These are phyloP conservation scores for Colletotrichum musae DNA, from an alignment of 2,329 filamentous ascomycete species.

Conservation along the genomic window DNA sequence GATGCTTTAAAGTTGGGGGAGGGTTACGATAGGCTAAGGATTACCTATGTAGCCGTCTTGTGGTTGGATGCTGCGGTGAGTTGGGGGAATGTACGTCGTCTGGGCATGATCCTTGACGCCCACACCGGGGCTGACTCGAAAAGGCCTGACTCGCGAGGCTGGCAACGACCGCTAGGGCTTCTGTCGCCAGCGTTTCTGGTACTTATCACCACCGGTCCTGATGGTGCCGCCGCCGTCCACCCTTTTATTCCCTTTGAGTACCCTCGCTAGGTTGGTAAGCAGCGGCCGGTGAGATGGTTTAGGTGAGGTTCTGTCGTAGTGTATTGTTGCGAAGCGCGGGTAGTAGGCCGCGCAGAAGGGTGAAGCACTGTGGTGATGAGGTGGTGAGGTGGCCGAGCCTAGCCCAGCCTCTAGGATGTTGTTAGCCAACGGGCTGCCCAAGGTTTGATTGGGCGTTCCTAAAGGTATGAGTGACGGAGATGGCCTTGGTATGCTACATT, in stretches of 20 bases:
- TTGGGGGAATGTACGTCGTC: conserved; percentile 15
- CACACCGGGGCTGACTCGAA: conserved; percentile 39
- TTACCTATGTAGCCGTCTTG: conserved; percentile 32
- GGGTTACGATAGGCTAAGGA: conserved; percentile 38
- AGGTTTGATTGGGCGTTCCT: conserved; percentile 30
- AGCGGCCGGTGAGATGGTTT: background rate
- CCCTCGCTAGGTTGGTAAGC: conserved; percentile 4
- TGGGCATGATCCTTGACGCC: conserved; percentile 35
- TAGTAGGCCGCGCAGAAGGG: conserved; percentile 11
- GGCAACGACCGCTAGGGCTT: conserved; percentile 7
- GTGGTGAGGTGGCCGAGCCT: conserved; percentile 13
- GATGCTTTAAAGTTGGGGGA: conserved; percentile 39
- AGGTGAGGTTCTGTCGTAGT: background rate
- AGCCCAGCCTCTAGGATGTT: conserved; percentile 24
- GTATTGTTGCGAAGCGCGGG: background rate
- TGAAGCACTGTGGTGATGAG: conserved; percentile 2
- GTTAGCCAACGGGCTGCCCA: conserved; percentile 27
- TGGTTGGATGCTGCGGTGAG: conserved; percentile 36
- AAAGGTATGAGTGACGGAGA: conserved; percentile 27
- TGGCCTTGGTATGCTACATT: background rate
- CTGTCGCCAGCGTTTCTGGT: conserved; percentile 1
- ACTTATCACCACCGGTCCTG: background rate
- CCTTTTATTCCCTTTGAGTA: background rate
- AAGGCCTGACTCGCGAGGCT: conserved; percentile 39
- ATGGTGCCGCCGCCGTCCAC: background rate